Percentiles rank a stretch among this genome's conserved stretches.
These are phyloP conservation scores for Alternaria sp. DNA, from an alignment of 2,329 filamentous ascomycete genomes.

Conservation along the genomic window DNA sequence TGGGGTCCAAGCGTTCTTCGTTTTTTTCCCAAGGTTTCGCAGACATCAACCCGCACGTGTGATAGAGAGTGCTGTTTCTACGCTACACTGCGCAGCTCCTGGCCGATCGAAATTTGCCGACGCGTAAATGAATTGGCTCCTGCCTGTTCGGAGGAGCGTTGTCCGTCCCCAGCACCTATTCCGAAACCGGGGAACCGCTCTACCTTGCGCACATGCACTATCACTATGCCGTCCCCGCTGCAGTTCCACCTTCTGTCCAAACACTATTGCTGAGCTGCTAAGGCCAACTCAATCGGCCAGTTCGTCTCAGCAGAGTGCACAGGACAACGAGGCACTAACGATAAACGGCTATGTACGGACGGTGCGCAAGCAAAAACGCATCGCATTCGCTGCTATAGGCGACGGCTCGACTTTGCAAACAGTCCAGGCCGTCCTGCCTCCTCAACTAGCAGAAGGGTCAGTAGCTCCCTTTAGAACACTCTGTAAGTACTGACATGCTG, in stretches of 20 bases:
- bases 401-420: slow-evolving; percentile 84
- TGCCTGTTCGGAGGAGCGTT: slow-evolving; percentile 28
- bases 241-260: slow-evolving; percentile 37
- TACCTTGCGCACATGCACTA: slow-evolving; percentile 21
- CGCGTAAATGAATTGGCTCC: slow-evolving; percentile 40
- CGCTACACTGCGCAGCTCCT: slow-evolving; percentile 24
- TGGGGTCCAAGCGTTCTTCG: slow-evolving; percentile 15
- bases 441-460: slow-evolving; percentile 75
- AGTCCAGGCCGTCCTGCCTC: slow-evolving; percentile 80
- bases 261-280: slow-evolving; percentile 57
- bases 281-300: slow-evolving; percentile 55
- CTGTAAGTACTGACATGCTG: slow-evolving; percentile 21
- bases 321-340: slow-evolving; percentile 36
- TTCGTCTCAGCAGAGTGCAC: slow-evolving; percentile 55
- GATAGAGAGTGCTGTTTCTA: slow-evolving; percentile 17
- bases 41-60: slow-evolving; percentile 15
- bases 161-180: slow-evolving; percentile 28
- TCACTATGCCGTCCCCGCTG: slow-evolving; percentile 32
- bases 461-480: slow-evolving; percentile 40
- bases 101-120: slow-evolving; percentile 22
- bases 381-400: slow-evolving; percentile 82
- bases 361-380: slow-evolving; percentile 82
- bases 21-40: slow-evolving; percentile 21
- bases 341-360: slow-evolving; percentile 84
- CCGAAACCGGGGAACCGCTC: slow-evolving; percentile 23